Evolutionary conservation across 2,329 filamentous ascomycete genomes (phyloP), one percentile per base, ranked within the genome.

Genomic region (Ceratocystis albifundus): DNA sequence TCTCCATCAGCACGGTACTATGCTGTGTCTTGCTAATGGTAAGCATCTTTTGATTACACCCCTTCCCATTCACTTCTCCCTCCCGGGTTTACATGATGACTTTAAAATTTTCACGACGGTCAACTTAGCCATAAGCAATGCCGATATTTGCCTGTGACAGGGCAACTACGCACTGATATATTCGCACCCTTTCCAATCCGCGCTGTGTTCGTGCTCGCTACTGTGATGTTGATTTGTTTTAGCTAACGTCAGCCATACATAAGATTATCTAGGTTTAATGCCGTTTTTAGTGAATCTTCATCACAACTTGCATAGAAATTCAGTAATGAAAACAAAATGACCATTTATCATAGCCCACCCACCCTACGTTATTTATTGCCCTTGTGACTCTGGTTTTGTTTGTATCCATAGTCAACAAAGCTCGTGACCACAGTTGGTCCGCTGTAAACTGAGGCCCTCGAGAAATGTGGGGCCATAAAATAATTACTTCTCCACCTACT

Each of bases 81-180:
- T 50, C 44, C n/a, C 25, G 41, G 66, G 63, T 62, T 44, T 62
- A 65, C 59, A 68, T 65, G 67, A 78, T 78, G 76, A 78, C 77
- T 75, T 70, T 72, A 74, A 72, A 75, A 69, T 25, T 73, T 77
- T 78, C 76, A 78, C 76, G 76, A 78, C 76, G 76, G 76, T 78
- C 76, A 77, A 78, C 76, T 73, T 76, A 78, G 76, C 76, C 75
- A 77, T 75, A 77, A 68, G 76, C 76, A 72, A 74, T 78, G 76
- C 77, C 75, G 76, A 78, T 73, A 77, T 70, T 67, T 73, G 76
- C 76, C 76, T 77, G 72, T 78, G 76, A 78, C 76, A 77, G 75
- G 76, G 76, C 76, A 76, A 68, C 46, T 59, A 68, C 57, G 61
- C 59, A 53, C 66, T 68, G 66, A 68, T 62, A 63, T 32, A 32